Percentiles rank a stretch among this genome's conserved stretches.
Conservation (phyloP, 805 yeast genomes). For the Dipodascus geniculatus region DNA sequence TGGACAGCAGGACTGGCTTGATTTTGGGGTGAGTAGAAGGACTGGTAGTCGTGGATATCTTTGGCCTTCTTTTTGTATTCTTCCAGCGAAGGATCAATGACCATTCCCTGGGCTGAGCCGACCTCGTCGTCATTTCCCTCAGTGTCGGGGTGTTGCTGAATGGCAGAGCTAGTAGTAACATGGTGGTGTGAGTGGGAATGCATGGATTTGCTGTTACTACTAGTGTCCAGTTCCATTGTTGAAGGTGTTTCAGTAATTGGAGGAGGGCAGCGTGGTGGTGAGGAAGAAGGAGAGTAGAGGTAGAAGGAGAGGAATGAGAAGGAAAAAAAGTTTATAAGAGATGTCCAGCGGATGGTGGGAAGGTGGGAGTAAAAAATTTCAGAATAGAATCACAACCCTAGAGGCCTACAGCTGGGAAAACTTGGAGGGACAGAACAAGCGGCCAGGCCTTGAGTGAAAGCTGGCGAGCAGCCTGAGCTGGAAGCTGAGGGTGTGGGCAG, state of each 20-base stretch:
- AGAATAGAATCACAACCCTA: background rate
- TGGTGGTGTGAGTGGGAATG: background rate
- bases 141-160: background rate
- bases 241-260: too few species aligned
- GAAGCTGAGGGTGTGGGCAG: too few species aligned
- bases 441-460: background rate
- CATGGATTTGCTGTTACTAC: background rate
- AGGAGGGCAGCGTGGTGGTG: background rate
- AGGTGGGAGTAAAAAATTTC: constrained; percentile 1
- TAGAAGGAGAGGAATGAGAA: background rate
- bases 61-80: background rate
- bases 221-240: constrained; percentile 1
- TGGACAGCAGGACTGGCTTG: background rate
- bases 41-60: background rate
- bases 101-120: background rate
- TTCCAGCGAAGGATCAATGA: background rate
- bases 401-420: background rate
- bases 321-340: background rate
- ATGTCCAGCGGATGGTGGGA: background rate
- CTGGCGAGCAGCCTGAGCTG: too few species aligned
- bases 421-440: background rate
- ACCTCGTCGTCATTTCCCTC: background rate
- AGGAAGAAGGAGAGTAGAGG: too few species aligned
- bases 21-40: background rate
- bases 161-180: background rate